phyloP scores from a whole-genome alignment of 2,329 filamentous ascomycete genomes.

The Aspergillus pseudoglaucus region DNA sequence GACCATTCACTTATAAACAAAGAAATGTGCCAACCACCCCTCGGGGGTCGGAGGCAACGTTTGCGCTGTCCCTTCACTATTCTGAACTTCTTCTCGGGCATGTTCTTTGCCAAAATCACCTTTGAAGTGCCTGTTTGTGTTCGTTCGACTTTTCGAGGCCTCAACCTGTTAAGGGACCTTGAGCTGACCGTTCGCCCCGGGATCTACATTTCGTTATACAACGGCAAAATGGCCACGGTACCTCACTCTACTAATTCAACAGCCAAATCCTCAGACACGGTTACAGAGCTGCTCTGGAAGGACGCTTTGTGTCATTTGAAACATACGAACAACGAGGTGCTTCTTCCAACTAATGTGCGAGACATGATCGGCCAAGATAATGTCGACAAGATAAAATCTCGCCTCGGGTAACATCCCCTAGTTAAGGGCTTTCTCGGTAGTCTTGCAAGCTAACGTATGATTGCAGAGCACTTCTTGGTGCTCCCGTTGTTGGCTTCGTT shows the following conservation, averaged over 20 bases:
- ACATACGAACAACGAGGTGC: conserved; percentile 25
- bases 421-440: background rate
- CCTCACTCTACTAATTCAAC: conserved; percentile 8
- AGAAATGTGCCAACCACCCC: conserved; percentile 13
- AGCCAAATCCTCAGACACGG: conserved; percentile 11
- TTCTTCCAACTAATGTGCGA: conserved; percentile 25
- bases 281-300: conserved; percentile 23
- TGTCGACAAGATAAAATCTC: conserved; percentile 24
- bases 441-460: conserved; percentile 6
- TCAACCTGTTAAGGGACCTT: background rate
- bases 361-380: conserved; percentile 24
- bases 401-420: conserved; percentile 20
- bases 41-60: background rate
- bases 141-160: background rate
- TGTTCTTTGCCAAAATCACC: conserved; percentile 4
- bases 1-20: conserved; percentile 10
- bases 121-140: conserved; percentile 4
- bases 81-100: background rate
- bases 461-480: conserved; percentile 19
- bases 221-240: conserved; percentile 9
- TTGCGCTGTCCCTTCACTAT: background rate
- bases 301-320: conserved; percentile 23
- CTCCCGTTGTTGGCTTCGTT: conserved; percentile 20
- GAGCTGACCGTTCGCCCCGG: background rate
- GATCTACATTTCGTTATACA: background rate